These are phyloP conservation scores for Pythium coloratum DNA, from an alignment of 352 stramenopile species.

Conservation along the genomic window DNA sequence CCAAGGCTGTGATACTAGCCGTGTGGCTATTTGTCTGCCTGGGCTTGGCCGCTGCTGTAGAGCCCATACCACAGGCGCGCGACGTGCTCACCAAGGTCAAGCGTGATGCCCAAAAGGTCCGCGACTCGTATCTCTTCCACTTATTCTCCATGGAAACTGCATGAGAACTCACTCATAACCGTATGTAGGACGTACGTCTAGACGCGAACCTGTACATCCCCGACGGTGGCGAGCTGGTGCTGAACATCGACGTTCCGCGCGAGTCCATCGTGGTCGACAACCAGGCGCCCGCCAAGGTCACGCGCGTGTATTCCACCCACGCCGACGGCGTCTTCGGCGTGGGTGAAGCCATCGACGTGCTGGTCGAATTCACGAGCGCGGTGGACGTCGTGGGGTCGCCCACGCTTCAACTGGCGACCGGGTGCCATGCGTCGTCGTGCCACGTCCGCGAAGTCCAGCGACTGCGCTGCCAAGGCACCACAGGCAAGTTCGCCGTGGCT, in stretches of 20 bases:
- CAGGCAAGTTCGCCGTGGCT: conserved; percentile 59
- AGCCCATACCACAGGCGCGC: conserved; percentile 48
- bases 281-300: conserved; percentile 59
- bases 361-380: conserved; percentile 71
- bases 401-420: conserved; percentile 52
- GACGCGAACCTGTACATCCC: conserved; percentile 74
- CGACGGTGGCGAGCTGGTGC: conserved; percentile 62
- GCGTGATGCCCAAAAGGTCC: conserved; percentile 39
- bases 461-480: conserved; percentile 56
- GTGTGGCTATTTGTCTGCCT: not conserved
- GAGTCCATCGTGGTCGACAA: conserved; percentile 52
- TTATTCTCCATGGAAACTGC: not conserved
- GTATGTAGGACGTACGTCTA: conserved; percentile 47
- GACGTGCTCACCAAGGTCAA: conserved; percentile 57
- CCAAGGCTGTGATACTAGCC: not conserved
- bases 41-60: conserved; percentile 23
- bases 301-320: conserved; percentile 59
- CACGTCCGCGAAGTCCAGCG: conserved; percentile 63
- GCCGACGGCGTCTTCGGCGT: conserved; percentile 49
- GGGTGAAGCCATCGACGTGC: conserved; percentile 57
- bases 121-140: not conserved
- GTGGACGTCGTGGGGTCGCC: conserved; percentile 58
- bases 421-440: conserved; percentile 50
- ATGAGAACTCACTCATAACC: not conserved
- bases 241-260: conserved; percentile 63